A percentile compares a stretch with the other conserved stretches of the same genome.
These are phyloP conservation scores for Triticum dicoccoides DNA, from an alignment of 176 grass and related monocot species.

Conservation along the genomic window DNA sequence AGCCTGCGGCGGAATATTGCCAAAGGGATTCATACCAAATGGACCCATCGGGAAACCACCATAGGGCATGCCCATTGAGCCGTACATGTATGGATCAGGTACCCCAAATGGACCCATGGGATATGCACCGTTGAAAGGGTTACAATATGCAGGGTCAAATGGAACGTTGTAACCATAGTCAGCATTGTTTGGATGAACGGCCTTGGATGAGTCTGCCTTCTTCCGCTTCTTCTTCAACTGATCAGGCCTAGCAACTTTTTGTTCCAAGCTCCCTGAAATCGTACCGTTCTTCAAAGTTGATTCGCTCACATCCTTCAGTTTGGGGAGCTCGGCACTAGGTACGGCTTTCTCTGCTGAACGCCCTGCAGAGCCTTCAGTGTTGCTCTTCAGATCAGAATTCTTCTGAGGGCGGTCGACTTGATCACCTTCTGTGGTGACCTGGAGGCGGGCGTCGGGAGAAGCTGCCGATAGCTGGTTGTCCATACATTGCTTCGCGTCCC, in stretches of 20 bases:
- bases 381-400: constrained; percentile 18
- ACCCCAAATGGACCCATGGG: neutral
- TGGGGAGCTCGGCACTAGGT: constrained; percentile 5
- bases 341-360: constrained; percentile 14
- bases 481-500: constrained; percentile 15
- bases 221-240: constrained; percentile 36
- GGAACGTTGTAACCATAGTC: constrained; percentile 26
- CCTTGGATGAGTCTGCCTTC: constrained; percentile 34
- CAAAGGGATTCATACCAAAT: constrained; percentile 15
- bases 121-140: constrained; percentile 29
- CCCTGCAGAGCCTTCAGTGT: constrained; percentile 36
- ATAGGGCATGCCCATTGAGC: constrained; percentile 27
- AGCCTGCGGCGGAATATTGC: constrained; percentile 1
- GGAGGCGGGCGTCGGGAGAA: constrained; percentile 6
- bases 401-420: constrained; percentile 3
- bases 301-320: constrained; percentile 24
- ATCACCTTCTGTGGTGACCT: constrained; percentile 1
- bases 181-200: constrained; percentile 17
- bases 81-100: constrained; percentile 41
- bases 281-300: constrained; percentile 2
- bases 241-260: constrained; percentile 12
- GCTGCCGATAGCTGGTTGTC: constrained; percentile 20
- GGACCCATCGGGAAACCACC: constrained; percentile 25
- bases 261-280: constrained; percentile 17
- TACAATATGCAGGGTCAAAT: constrained; percentile 40